A percentile compares a stretch with the other conserved stretches of the same genome.
These are phyloP conservation scores for Blumeria graminis DNA, from an alignment of 2,329 filamentous ascomycete species.

Conservation along the genomic window DNA sequence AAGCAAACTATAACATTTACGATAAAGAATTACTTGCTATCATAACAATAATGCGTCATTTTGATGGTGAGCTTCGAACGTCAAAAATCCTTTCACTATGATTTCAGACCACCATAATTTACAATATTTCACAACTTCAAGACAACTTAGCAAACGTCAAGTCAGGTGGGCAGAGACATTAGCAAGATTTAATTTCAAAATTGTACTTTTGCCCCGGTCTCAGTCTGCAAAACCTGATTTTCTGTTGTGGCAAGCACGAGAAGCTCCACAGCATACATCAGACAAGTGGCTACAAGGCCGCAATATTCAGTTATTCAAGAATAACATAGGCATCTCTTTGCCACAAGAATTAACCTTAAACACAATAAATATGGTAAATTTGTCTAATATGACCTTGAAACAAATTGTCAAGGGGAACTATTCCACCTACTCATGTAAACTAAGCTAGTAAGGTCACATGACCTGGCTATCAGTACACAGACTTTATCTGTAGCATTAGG, in stretches of 20 bases:
- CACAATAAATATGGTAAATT: slow-evolving; percentile 1
- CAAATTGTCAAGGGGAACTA: too few species aligned
- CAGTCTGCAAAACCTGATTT: not conserved
- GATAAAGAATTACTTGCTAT: not conserved
- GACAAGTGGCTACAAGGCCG: not conserved
- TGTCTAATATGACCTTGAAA: not conserved
- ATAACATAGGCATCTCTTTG: not conserved
- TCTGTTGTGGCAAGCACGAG: not conserved
- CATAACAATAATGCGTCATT: not conserved
- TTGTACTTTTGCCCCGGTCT: not conserved
- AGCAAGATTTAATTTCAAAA: slow-evolving; percentile 1
- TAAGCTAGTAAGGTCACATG: too few species aligned
- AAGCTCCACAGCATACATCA: not conserved
- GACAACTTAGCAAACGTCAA: slow-evolving; percentile 1
- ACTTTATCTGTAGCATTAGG: too few species aligned
- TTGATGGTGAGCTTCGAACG: slow-evolving; percentile 2
- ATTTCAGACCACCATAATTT: not conserved
- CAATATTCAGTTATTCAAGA: too few species aligned
- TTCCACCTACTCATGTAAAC: too few species aligned
- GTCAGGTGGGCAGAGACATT: not conserved
- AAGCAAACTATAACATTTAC: not conserved
- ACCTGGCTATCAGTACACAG: too few species aligned
- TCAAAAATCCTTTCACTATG: not conserved
- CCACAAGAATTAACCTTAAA: slow-evolving; percentile 1
- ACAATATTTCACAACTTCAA: not conserved